phyloP scores from a whole-genome alignment of 2,329 filamentous ascomycete genomes.

The Microdochium nivale region DNA sequence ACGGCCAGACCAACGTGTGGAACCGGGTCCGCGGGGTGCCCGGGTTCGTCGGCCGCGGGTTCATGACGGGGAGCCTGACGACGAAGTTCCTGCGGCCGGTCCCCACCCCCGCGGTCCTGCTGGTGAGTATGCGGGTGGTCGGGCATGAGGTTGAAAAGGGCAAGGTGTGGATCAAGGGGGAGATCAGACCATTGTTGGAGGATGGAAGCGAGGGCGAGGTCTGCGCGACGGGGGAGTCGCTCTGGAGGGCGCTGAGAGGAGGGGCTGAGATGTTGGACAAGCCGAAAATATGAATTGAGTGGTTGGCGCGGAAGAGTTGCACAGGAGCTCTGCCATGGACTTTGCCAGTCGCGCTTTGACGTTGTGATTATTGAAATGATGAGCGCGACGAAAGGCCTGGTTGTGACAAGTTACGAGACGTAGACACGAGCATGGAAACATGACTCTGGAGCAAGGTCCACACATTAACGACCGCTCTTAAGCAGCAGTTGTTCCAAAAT shows the following conservation, averaged over 20 bases:
- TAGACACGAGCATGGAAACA: too few species aligned
- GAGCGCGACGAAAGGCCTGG: too few species aligned
- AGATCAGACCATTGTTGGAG: not conserved
- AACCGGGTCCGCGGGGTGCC: not conserved
- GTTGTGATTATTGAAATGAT: too few species aligned
- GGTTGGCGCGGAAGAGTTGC: not conserved
- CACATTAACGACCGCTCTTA: too few species aligned
- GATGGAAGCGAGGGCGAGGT: not conserved
- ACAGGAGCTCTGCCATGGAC: too few species aligned
- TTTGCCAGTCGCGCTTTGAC: too few species aligned
- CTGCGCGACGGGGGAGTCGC: not conserved
- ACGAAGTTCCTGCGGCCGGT: not conserved
- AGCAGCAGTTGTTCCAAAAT: too few species aligned
- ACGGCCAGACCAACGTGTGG: not conserved
- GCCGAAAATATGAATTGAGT: not conserved
- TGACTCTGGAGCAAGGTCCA: too few species aligned
- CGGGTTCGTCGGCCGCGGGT: not conserved
- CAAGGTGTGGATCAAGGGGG: not conserved
- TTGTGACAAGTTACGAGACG: too few species aligned
- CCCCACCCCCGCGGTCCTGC: not conserved
- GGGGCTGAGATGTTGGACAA: not conserved
- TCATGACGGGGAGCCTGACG: not conserved
- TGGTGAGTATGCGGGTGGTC: not conserved
- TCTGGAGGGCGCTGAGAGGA: not conserved
- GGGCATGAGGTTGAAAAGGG: not conserved